Conservation (phyloP, 2,329 filamentous ascomycete species). For the Clarireedia homoeocarpa region DNA sequence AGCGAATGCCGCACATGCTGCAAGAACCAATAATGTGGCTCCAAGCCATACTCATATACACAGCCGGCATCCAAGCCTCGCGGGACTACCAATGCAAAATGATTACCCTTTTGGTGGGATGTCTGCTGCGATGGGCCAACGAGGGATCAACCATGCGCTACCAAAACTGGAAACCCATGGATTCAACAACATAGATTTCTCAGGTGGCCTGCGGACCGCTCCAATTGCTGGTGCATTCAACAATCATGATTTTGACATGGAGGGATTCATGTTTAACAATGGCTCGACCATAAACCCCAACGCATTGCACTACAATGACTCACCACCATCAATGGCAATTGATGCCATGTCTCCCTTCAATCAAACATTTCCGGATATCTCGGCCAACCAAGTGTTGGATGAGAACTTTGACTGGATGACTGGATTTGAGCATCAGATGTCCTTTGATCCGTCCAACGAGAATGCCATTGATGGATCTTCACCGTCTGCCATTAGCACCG, state of each 20-base stretch:
- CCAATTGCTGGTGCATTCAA: constrained; percentile 58
- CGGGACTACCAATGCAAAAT: constrained; percentile 55
- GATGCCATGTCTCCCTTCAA: constrained; percentile 55
- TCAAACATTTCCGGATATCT: constrained; percentile 49
- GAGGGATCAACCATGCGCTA: constrained; percentile 59
- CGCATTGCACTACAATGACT: constrained; percentile 76
- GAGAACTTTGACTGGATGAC: constrained; percentile 77
- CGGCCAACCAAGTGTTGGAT: constrained; percentile 54
- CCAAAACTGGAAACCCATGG: constrained; percentile 76
- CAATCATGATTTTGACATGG: constrained; percentile 66
- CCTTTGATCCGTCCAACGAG: constrained; percentile 62
- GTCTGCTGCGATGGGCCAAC: constrained; percentile 59
- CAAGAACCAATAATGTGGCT: constrained; percentile 28
- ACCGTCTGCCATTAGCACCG: constrained; percentile 90
- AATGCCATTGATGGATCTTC: constrained; percentile 87
- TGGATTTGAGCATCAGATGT: constrained; percentile 58
- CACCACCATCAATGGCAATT: constrained; percentile 58
- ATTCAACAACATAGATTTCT: constrained; percentile 56
- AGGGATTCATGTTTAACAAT: constrained; percentile 32
- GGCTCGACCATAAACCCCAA: constrained; percentile 66
- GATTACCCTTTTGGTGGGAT: constrained; percentile 62
- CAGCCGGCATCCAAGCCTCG: constrained; percentile 68
- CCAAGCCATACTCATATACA: constrained; percentile 38
- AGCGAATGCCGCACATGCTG: constrained; percentile 39
- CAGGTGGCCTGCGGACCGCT: constrained; percentile 69